These are phyloP conservation scores for Panus rudis DNA, from an alignment of 768 basidiomycete species.

Conservation along the genomic window DNA sequence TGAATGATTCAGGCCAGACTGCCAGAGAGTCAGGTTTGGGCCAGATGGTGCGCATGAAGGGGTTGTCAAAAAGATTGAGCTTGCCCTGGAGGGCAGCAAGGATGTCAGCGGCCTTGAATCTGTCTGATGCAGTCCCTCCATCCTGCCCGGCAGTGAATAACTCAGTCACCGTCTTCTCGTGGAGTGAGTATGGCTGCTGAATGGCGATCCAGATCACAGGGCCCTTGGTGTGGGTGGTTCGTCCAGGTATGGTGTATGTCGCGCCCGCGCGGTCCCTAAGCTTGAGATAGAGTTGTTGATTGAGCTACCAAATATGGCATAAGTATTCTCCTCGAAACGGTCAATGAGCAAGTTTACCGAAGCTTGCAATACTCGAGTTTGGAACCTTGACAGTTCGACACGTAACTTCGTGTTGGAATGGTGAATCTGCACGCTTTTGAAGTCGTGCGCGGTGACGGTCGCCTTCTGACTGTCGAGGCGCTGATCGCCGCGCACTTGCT, in stretches of 20 bases:
- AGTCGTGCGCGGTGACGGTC: conserved; percentile 16
- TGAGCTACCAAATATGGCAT: no score
- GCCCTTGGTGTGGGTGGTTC: conserved; percentile 10
- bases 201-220: no score
- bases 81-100: conserved; percentile 30
- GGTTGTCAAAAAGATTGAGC: conserved; percentile 22
- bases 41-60: conserved; percentile 34
- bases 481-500: conserved; percentile 17
- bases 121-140: conserved; percentile 53
- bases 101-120: conserved; percentile 26
- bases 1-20: conserved; percentile 30
- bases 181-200: no score
- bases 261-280: conserved; percentile 14
- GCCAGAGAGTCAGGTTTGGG: conserved; percentile 18
- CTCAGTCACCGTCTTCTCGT: no score
- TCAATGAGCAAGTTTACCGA: no score
- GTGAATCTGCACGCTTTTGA: conserved; percentile 6
- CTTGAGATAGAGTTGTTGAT: no score
- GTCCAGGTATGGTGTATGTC: conserved; percentile 18
- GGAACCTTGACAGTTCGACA: conserved; percentile 22
- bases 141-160: conserved; percentile 49
- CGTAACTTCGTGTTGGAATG: conserved; percentile 10
- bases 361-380: conserved; percentile 25
- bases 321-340: no score
- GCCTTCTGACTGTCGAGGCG: conserved; percentile 24